Base-by-base conservation (phyloP, 371 early-diverging fungal genomes). In the Mucor sp. region DNA sequence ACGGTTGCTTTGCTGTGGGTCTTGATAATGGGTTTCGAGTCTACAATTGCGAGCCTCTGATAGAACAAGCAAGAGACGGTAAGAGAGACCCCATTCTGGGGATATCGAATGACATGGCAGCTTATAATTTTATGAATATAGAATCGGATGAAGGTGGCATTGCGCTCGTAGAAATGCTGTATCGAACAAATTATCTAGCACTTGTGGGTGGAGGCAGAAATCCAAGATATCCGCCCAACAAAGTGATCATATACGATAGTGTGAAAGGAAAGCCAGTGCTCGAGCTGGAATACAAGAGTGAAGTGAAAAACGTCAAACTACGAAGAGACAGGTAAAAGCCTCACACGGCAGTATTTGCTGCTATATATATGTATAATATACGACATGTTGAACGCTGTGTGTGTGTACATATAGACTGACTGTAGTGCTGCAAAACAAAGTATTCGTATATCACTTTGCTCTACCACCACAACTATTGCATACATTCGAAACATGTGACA, bases 141-240 rank as follows among this genome's bases (percentile, higher is more conserved):
- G 94, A 91, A 68, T 89, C 92, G 47, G 89, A 88, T 53, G 93
- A 92, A 65, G 95, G 95, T 17, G 97, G 97, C 4, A 92, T 97
- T 62, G 93, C 92, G 12, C 85, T 95, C 9, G 94, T 95, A 2
- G 96, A 96, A 70, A 98, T 99, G 98, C 85, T 98, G 11, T 97
- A 96, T 77, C 90, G 94, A 9, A 95, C 96, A 58, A 94, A 93
- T 59, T 90, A 95, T 63, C 86, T 99, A 30, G 98, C 97, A 1
- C 85, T 99, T 56, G 97, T 98, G 17, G 98, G 98, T n/a, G 94
- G 96, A 15, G 98, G 97, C 6, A 89, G 87, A 72, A 93, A 90
- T 78, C 97, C 87, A 60, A 90, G 85, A 76, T 95, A 87, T 74
- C 93, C 88, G 67, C 96, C 88, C 39, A 98, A 96, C 71, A 97